Evolutionary conservation across 2,329 filamentous ascomycete genomes (phyloP).

Genomic region (Fusarium pseudoanthophilum): DNA sequence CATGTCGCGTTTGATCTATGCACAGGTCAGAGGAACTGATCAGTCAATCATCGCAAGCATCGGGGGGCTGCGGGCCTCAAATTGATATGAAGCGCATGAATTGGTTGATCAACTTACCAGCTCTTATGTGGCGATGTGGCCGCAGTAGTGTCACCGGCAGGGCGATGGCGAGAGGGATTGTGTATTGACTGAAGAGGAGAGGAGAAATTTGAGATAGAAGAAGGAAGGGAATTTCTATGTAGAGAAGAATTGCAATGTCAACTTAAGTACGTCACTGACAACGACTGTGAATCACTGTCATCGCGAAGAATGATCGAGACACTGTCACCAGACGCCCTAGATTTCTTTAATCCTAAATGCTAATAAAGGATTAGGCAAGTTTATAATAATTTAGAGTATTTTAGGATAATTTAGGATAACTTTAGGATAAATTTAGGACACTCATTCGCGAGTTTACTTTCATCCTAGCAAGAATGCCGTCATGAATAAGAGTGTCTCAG

Average conservation of each 20-base stretch:
- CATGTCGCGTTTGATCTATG: neutral
- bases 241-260: neutral
- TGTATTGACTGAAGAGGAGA: neutral
- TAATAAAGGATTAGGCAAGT: fast-evolving
- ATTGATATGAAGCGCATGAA: neutral
- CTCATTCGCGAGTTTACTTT: neutral
- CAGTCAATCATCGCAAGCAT: neutral
- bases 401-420: neutral
- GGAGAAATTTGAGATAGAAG: neutral
- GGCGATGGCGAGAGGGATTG: neutral
- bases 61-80: neutral
- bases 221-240: neutral
- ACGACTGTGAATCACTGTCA: neutral
- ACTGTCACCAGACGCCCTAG: neutral
- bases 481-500: neutral
- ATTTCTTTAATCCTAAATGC: neutral
- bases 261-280: neutral
- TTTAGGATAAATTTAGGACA: neutral
- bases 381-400: neutral
- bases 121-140: neutral
- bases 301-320: neutral
- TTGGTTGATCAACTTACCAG: neutral
- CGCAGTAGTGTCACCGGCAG: neutral
- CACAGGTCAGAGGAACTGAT: neutral
- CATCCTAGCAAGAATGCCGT: fast-evolving